Evolutionary conservation across 176 grass and related monocot species (phyloP).

Genomic region (Carex scoparia): DNA sequence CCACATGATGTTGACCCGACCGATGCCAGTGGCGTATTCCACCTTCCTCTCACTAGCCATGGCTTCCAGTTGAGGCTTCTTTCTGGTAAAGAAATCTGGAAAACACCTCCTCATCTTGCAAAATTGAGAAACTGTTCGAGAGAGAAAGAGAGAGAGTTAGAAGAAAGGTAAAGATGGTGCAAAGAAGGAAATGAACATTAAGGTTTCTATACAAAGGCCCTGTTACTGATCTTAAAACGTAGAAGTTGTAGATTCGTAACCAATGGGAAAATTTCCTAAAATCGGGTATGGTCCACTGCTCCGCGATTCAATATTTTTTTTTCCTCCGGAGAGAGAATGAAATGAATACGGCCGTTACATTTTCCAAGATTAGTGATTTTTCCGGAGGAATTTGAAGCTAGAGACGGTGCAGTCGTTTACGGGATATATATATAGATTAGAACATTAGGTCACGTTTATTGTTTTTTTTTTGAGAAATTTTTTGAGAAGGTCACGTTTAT

Average conservation of each 20-base stretch:
- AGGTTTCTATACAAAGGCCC: background rate
- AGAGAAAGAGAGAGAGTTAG: background rate
- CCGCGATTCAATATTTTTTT: background rate
- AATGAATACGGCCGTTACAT: no score
- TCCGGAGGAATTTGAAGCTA: no score
- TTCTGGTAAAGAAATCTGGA: background rate
- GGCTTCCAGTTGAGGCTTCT: background rate
- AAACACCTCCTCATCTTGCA: background rate
- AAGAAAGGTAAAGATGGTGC: background rate
- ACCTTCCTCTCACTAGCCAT: background rate
- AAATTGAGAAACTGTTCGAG: background rate
- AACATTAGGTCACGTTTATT: no score
- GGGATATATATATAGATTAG: no score
- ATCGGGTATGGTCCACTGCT: background rate
- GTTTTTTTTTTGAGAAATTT: no score
- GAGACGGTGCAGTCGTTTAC: no score
- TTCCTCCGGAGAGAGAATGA: no score
- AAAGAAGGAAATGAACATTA: background rate
- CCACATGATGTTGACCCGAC: background rate
- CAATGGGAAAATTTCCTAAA: background rate
- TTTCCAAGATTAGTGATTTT: no score
- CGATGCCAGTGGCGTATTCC: background rate
- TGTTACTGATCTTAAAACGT: background rate
- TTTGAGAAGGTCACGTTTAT: no score
- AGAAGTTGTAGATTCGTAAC: background rate